Percentiles rank a stretch among this genome's conserved stretches.
These are phyloP conservation scores for Saururus chinensis DNA, from an alignment of 164 flowering plant species.

Conservation along the genomic window DNA sequence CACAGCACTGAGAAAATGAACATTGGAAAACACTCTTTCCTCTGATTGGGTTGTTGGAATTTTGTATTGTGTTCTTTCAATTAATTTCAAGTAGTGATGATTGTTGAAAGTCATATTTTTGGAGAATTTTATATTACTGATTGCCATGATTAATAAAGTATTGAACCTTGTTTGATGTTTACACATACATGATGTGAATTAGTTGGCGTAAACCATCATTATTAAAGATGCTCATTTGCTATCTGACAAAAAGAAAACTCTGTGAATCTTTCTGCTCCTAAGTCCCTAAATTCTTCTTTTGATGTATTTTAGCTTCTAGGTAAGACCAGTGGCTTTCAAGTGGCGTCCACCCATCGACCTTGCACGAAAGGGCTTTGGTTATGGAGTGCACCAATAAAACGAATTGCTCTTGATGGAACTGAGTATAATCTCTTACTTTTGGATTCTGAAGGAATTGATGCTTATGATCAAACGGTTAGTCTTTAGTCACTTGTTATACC, in stretches of 20 bases:
- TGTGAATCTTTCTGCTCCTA: too few species aligned
- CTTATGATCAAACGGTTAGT: slow-evolving; percentile 96
- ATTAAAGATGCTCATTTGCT: too few species aligned
- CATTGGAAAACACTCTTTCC: too few species aligned
- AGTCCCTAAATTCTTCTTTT: background rate
- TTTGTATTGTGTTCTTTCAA: too few species aligned
- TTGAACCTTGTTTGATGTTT: too few species aligned
- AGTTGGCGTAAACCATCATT: too few species aligned
- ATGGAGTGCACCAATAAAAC: slow-evolving; percentile 93
- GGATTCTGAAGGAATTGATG: slow-evolving; percentile 99
- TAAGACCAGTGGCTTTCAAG: slow-evolving; percentile 95
- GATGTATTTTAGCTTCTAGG: slow-evolving; percentile 73
- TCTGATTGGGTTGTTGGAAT: too few species aligned
- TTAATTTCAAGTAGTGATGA: too few species aligned
- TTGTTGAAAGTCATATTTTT: too few species aligned
- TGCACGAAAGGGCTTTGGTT: slow-evolving; percentile 99
- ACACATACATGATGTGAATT: too few species aligned
- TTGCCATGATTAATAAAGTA: background rate
- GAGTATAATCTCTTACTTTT: slow-evolving; percentile 84
- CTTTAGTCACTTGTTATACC: background rate
- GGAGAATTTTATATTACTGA: background rate
- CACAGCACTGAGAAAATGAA: too few species aligned
- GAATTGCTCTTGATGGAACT: slow-evolving; percentile 94
- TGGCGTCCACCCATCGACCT: slow-evolving; percentile 92
- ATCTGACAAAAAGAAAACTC: too few species aligned